Evolutionary conservation across 768 basidiomycete species (phyloP).

Genomic region (Trametes villosa): DNA sequence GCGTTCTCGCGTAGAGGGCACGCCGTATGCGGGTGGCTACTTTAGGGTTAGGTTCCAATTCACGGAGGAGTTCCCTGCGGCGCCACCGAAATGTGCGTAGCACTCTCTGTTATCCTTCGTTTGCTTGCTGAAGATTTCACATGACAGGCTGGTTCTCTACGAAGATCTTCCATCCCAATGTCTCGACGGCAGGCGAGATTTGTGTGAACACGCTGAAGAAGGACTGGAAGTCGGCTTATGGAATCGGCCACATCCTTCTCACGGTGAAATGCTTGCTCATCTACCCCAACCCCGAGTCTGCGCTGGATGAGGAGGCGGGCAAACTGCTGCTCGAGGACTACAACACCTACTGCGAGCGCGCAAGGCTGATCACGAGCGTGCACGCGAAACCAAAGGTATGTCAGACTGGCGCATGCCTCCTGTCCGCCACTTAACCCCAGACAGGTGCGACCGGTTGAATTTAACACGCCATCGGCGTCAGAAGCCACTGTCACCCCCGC

Average conservation of each 20-base stretch:
- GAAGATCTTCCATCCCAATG: constrained; percentile 98
- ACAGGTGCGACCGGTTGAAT: constrained; percentile 62
- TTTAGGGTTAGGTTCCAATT: constrained; percentile 83
- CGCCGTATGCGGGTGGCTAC: constrained; percentile 75
- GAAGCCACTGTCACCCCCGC: constrained; percentile 36
- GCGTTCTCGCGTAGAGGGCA: constrained; percentile 49
- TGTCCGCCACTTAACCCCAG: neutral
- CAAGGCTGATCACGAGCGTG: constrained; percentile 86
- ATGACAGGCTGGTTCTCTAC: constrained; percentile 82
- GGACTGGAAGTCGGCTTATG: constrained; percentile 92
- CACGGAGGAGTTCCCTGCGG: constrained; percentile 90
- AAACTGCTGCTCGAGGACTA: constrained; percentile 91
- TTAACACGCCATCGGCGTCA: constrained; percentile 49
- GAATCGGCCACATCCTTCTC: constrained; percentile 88
- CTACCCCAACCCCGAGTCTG: constrained; percentile 96
- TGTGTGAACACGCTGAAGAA: constrained; percentile 98
- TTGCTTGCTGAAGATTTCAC: neutral
- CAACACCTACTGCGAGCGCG: constrained; percentile 83
- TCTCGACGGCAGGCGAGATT: constrained; percentile 87
- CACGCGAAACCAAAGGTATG: constrained; percentile 83
- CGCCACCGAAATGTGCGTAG: constrained; percentile 88
- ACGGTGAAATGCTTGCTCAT: constrained; percentile 96
- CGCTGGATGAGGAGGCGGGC: constrained; percentile 94
- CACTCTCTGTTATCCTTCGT: neutral
- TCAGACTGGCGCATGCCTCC: neutral